Base-by-base conservation (phyloP, 1,284 basidiomycete genomes). In the Austropuccinia psidii region DNA sequence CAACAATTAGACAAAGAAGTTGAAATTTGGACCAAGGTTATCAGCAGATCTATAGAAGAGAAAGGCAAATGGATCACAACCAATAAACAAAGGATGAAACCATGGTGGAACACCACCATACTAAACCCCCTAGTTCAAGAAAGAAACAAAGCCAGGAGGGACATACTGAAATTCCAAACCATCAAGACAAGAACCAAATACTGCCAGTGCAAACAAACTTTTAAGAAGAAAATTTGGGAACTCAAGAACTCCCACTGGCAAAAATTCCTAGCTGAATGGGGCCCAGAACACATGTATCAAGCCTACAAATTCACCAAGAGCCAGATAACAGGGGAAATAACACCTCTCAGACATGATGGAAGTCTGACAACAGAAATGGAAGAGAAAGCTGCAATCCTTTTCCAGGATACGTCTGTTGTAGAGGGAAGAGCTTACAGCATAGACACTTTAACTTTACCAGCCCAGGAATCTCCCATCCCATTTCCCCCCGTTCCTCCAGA, bases 391-490 rank as follows among this genome's bases (percentile, higher is more conserved):
- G 43, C 47, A 19, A 9, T 65, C 9, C 31, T 65, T 2, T 65
- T 47, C 21, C 7, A 65, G 5, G 67, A 55, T 15, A 69, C 67
- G 19, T 69, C 43, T 4, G 41, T 69, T 9, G 54, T 57, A 11
- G 19, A 45, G n/a, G 35, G 13, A 15, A 15, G 33, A 1, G 54
- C 52, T 13, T 52, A 45, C 17, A 24, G 57, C 1, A n/a, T 41
- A 7, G 55, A 69, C 21, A 24, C 55, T 27, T 69, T 19, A 19
- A 19, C 5, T 19, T 29, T 15, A 17, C 6, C 13, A 2, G 4
- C 3, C 19, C 4, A 5, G 15, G 41, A 62, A 9, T 17, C 33
- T n/a, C n/a, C n/a, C n/a, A n/a, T n/a, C n/a, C n/a, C n/a, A n/a
- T n/a, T n/a, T n/a, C n/a, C n/a, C n/a, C n/a, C n/a, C 4, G 17